Evolutionary conservation across 2,329 filamentous ascomycete species (phyloP).

Genomic region (Massarina eburnea): DNA sequence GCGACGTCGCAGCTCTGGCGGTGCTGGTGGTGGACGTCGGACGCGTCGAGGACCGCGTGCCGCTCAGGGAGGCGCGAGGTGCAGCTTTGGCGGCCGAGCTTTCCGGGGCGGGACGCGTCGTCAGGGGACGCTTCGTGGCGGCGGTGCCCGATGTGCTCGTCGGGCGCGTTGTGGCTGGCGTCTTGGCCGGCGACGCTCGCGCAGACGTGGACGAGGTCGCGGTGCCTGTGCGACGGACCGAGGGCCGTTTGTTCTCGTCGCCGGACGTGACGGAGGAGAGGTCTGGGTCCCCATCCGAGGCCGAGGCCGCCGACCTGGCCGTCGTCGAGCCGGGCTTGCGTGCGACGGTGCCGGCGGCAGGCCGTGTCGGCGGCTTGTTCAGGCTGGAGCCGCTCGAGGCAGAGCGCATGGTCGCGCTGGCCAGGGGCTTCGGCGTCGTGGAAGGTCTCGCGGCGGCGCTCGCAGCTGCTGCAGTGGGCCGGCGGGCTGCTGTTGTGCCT

Average conservation of each 20-base stretch:
- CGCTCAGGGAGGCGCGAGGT: slow-evolving; percentile 32
- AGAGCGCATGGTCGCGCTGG: slow-evolving; percentile 28
- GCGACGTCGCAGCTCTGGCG: slow-evolving; percentile 21
- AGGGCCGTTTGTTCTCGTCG: slow-evolving; percentile 39
- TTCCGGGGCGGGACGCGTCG: slow-evolving; percentile 28
- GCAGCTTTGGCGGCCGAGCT: slow-evolving; percentile 24
- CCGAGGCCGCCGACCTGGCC: slow-evolving; percentile 12
- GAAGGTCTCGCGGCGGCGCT: slow-evolving; percentile 19
- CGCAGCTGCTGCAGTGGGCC: slow-evolving; percentile 22
- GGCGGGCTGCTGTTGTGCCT: slow-evolving; percentile 22
- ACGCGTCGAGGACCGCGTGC: slow-evolving; percentile 23
- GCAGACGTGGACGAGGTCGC: slow-evolving; percentile 16
- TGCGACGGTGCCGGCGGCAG: slow-evolving; percentile 24
- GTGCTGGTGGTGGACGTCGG: slow-evolving; percentile 27
- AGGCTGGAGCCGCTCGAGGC: slow-evolving; percentile 30
- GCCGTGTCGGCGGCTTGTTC: slow-evolving; percentile 42
- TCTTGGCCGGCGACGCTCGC: slow-evolving; percentile 28
- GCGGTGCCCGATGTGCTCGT: slow-evolving; percentile 19
- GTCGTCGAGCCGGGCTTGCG: slow-evolving; percentile 23
- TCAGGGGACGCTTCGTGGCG: slow-evolving; percentile 32
- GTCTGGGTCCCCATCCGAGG: slow-evolving; percentile 37
- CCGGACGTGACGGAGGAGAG: slow-evolving; percentile 38
- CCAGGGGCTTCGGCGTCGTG: slow-evolving; percentile 25
- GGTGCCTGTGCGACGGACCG: slow-evolving; percentile 30
- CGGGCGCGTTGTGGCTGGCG: slow-evolving; percentile 18